Conservation (phyloP, 2,329 filamentous ascomycete genomes). For the Colletotrichum ledebouriae region DNA sequence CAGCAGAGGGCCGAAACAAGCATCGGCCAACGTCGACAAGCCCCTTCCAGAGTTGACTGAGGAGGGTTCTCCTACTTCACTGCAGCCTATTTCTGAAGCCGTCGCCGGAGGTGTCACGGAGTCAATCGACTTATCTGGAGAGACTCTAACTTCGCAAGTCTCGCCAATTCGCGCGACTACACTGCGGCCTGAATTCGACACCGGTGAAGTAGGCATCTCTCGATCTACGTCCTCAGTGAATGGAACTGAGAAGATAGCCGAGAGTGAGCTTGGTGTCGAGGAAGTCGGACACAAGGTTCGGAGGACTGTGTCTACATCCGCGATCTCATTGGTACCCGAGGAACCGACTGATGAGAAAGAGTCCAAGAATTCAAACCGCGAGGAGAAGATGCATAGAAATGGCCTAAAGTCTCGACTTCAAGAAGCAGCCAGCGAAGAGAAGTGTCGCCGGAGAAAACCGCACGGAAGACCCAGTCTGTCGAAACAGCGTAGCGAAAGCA, state of each 20-base stretch:
- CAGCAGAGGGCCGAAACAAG: neutral
- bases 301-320: neutral
- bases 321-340: neutral
- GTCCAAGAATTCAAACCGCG: neutral
- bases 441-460: conserved; percentile 4
- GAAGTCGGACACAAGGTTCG: too few relatives aligned
- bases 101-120: neutral
- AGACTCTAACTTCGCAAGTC: neutral
- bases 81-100: neutral
- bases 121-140: neutral
- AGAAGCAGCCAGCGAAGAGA: neutral
- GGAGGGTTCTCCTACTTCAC: neutral
- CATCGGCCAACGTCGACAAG: conserved; percentile 10
- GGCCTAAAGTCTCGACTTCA: neutral
- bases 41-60: neutral
- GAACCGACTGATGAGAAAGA: neutral
- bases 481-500: too few relatives aligned
- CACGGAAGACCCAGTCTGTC: neutral
- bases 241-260: too few relatives aligned
- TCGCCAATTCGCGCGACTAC: conserved; percentile 21
- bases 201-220: too few relatives aligned
- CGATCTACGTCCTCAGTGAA: neutral
- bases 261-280: neutral
- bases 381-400: neutral
- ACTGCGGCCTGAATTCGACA: neutral